Conservation (phyloP, 768 basidiomycete species). For the Mycena floridula region DNA sequence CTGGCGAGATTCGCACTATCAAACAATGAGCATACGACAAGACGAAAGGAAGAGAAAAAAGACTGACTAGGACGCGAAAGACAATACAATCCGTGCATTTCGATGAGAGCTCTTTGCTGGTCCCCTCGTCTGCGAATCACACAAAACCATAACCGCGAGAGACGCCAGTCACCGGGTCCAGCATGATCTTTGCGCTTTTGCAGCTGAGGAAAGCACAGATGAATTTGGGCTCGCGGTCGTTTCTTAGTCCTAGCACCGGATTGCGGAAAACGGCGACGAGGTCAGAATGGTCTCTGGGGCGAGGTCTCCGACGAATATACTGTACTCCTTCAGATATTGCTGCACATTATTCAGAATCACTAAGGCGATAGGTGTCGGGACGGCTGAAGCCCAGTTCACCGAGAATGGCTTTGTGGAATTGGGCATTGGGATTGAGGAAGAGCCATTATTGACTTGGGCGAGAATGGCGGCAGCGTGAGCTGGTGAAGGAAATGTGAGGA, state of each 20-base stretch:
- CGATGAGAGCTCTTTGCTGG: constrained; percentile 82
- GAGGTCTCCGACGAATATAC: constrained; percentile 92
- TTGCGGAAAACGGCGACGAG: constrained; percentile 89
- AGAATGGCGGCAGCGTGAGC: constrained; percentile 66
- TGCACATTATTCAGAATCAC: constrained; percentile 22
- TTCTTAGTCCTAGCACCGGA: constrained; percentile 77
- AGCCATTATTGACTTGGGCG: constrained; percentile 47
- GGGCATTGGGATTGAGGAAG: constrained; percentile 60
- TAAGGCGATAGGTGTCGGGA: background rate
- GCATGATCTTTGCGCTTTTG: constrained; percentile 94
- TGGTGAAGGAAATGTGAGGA: constrained; percentile 76
- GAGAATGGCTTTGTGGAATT: constrained; percentile 80
- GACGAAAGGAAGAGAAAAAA: constrained; percentile 7
- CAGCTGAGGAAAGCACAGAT: constrained; percentile 86
- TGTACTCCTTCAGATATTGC: constrained; percentile 79
- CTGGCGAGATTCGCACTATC: constrained; percentile 85
- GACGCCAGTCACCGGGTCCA: constrained; percentile 84
- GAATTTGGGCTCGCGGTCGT: constrained; percentile 83
- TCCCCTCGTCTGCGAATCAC: constrained; percentile 78
- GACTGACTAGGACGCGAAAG: constrained; percentile 79
- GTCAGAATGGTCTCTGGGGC: constrained; percentile 95
- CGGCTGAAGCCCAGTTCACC: constrained; percentile 60
- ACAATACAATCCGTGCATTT: constrained; percentile 90
- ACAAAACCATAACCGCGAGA: constrained; percentile 93
- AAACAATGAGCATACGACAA: constrained; percentile 20